phyloP scores from a whole-genome alignment of 176 grass and related monocot genomes.

The Luzula sylvatica region DNA sequence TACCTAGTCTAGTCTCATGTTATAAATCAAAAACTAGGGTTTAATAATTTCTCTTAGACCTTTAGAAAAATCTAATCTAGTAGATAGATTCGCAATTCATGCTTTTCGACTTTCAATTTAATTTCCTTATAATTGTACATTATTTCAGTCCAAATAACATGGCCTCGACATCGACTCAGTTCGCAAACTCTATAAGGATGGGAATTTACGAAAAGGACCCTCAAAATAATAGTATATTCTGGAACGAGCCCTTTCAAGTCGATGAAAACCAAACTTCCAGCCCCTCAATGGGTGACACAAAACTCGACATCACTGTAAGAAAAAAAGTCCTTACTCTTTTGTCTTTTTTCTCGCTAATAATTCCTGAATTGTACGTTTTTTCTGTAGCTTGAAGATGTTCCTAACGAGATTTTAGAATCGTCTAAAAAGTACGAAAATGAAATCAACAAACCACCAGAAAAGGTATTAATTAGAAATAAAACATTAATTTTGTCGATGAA shows the following conservation, averaged over 20 bases:
- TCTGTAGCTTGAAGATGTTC: constrained; percentile 38
- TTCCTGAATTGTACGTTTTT: neutral
- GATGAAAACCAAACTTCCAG: constrained; percentile 60
- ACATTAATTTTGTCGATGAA: neutral
- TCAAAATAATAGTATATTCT: constrained; percentile 33
- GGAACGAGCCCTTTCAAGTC: constrained; percentile 57
- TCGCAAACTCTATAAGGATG: constrained; percentile 39
- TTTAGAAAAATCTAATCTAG: too few species aligned
- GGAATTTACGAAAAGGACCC: constrained; percentile 47
- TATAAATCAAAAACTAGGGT: too few species aligned
- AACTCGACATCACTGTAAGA: constrained; percentile 42
- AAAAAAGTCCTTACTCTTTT: neutral
- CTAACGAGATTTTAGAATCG: constrained; percentile 24
- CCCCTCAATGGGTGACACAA: constrained; percentile 44
- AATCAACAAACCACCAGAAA: constrained; percentile 42
- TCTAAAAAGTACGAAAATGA: constrained; percentile 41
- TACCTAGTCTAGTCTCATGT: neutral
- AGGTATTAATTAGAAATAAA: constrained; percentile 44
- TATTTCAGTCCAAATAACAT: constrained; percentile 50
- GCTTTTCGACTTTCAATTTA: too few species aligned
- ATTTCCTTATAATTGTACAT: neutral
- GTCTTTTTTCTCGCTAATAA: neutral
- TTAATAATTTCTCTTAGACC: too few species aligned
- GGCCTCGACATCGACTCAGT: constrained; percentile 66
- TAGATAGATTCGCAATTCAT: too few species aligned